Conservation (phyloP, 2,329 filamentous ascomycete genomes). For the Alternaria sp. region DNA sequence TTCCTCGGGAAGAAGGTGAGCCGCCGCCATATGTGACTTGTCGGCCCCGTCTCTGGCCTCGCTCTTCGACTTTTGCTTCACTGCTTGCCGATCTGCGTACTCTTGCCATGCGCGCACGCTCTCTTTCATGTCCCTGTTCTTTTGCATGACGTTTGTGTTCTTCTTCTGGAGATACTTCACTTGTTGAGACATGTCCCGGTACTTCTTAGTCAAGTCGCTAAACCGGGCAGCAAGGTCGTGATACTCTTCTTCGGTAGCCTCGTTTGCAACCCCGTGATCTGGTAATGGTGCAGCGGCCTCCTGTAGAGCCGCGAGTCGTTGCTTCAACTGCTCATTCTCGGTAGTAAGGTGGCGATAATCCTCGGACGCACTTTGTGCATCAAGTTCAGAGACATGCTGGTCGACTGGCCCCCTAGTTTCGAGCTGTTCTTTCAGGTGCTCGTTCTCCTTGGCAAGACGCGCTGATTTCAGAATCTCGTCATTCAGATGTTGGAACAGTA, state of each 20-base stretch:
- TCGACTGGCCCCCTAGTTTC: background rate
- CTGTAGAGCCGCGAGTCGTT: background rate
- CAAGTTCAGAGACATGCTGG: background rate
- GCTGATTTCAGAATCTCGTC: constrained; percentile 35
- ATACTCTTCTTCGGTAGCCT: constrained; percentile 29
- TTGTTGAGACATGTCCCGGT: constrained; percentile 34
- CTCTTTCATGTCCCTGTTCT: constrained; percentile 50
- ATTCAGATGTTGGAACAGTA: constrained; percentile 33
- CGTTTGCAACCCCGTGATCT: background rate
- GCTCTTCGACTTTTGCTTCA: constrained; percentile 28
- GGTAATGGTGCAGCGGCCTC: constrained; percentile 1
- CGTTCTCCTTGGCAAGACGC: constrained; percentile 32
- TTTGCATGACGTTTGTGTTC: constrained; percentile 41
- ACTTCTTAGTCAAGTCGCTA: constrained; percentile 40
- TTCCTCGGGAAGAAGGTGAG: constrained; percentile 14
- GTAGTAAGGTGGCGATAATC: constrained; percentile 19
- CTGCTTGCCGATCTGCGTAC: constrained; percentile 41
- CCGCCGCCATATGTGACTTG: constrained; percentile 2
- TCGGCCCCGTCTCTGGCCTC: constrained; percentile 15
- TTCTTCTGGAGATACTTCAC: constrained; percentile 44
- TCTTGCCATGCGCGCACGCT: constrained; percentile 48
- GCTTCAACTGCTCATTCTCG: constrained; percentile 7
- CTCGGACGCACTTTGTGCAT: background rate
- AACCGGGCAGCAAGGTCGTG: constrained; percentile 37
- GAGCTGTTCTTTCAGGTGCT: constrained; percentile 1